Base-by-base conservation (phyloP, 164 flowering plant genomes). In the Echeveria elegans region DNA sequence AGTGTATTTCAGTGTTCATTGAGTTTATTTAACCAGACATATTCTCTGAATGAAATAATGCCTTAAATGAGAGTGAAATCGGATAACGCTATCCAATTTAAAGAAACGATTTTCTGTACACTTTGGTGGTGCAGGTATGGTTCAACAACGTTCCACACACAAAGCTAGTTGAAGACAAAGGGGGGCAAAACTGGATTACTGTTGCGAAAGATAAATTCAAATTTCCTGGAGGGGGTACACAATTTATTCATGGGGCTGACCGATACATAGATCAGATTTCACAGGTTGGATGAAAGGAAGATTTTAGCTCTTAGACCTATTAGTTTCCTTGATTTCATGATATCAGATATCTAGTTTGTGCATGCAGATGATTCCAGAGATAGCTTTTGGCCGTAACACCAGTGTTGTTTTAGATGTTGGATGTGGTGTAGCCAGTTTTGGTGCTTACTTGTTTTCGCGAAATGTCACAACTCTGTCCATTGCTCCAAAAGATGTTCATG, bases 141-240 rank as follows among this genome's bases (percentile, higher is more conserved):
- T 92, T 71, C 73, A 82, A 69, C 73, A 95, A 95, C 82, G 97
- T 95, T 65, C 99, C 97, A 34, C 99, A 95, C 77, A 80, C 88
- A 18, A 90, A 88, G 24, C 76, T 95, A 28, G 99, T 81, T 58
- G 97, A 95, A 70, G 97, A 95, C 76, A 95, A 95, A 79, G 96
- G 99, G 4, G 97, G 99, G 52, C 99, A 95, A 67, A 95, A 95
- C 75, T 95, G 97, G 99, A 92, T 95, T 64, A 63, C 73, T 4
- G 78, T 69, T 71, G 78, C 65, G 19, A 87, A 87, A 66, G 87
- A 87, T 70, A 95, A 88, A 77, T 95, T 95, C 68, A 92, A 76
- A 75, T 95, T 95, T 83, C 97, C 97, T 10, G 99, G 99, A 72
- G 99, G 99, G 41, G 99, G 99, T 21, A 92, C 99, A 11, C 97